These are phyloP conservation scores for Escovopsis sp. DNA, from an alignment of 2,329 filamentous ascomycete genomes.

Conservation along the genomic window DNA sequence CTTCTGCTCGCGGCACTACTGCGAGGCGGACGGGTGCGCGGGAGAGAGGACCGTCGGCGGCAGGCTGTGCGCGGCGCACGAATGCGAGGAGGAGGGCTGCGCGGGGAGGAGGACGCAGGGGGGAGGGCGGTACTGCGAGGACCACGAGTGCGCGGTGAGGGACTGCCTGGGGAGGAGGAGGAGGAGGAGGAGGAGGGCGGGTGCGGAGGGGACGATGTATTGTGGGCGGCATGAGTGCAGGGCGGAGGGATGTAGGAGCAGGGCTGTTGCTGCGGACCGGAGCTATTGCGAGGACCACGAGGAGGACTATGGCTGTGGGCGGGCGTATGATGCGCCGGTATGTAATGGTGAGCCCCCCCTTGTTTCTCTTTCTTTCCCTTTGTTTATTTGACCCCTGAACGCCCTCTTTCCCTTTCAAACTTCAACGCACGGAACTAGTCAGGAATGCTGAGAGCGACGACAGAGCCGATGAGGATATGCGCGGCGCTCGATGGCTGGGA, in stretches of 20 bases:
- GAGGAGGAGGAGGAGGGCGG: conserved; percentile 5
- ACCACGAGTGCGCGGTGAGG: conserved; percentile 13
- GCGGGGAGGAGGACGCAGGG: conserved; percentile 6
- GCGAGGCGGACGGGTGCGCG: conserved; percentile 13
- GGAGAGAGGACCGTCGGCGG: conserved; percentile 7
- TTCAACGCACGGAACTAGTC: too few relatives aligned
- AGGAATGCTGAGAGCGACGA: too few relatives aligned
- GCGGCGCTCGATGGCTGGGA: too few relatives aligned
- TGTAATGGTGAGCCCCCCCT: neutral
- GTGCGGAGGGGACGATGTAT: conserved; percentile 1
- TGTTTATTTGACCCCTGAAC: neutral
- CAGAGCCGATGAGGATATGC: too few relatives aligned
- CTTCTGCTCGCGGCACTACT: conserved; percentile 17
- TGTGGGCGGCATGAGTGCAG: conserved; percentile 16
- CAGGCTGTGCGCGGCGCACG: conserved; percentile 9
- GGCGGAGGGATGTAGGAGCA: conserved; percentile 11
- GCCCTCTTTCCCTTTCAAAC: too few relatives aligned
- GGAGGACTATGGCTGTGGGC: conserved; percentile 5
- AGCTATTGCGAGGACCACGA: neutral
- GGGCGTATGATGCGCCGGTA: conserved; percentile 1
- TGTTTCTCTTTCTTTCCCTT: neutral
- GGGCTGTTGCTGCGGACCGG: conserved; percentile 4
- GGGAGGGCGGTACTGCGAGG: conserved; percentile 6
- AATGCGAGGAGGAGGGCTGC: conserved; percentile 11
- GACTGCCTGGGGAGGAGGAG: conserved; percentile 10